Conservation (phyloP, 2,329 filamentous ascomycete species). For the Penicillium occitanis region DNA sequence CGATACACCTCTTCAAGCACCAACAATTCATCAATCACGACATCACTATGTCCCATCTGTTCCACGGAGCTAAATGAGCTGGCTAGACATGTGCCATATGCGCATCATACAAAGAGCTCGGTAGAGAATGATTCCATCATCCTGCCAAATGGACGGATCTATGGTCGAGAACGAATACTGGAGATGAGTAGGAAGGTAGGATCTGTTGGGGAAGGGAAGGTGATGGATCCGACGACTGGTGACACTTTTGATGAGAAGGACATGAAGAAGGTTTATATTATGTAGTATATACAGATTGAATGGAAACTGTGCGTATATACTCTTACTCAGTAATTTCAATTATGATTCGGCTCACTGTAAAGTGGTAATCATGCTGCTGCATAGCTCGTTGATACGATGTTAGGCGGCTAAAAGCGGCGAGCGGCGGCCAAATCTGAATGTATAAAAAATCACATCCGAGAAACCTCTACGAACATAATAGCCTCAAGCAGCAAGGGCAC, state of each 20-base stretch:
- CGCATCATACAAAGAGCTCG: constrained; percentile 90
- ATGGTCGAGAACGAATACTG: constrained; percentile 71
- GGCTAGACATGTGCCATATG: constrained; percentile 84
- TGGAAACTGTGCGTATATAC: not conserved
- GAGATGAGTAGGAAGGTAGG: constrained; percentile 79
- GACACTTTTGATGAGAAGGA: constrained; percentile 62
- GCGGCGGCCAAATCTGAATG: not conserved
- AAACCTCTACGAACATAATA: not conserved
- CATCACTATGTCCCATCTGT: constrained; percentile 90
- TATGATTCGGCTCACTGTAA: not conserved
- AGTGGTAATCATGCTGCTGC: not conserved
- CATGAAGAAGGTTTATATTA: constrained; percentile 88
- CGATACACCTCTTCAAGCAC: constrained; percentile 57
- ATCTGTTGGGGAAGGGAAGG: constrained; percentile 56
- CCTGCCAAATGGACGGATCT: constrained; percentile 82
- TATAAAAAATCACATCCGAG: constrained; percentile 1
- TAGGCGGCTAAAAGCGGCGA: not conserved
- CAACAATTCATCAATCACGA: constrained; percentile 58
- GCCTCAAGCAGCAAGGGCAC: not conserved
- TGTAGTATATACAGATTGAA: constrained; percentile 47
- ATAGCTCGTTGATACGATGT: too few species aligned
- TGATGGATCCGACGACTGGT: constrained; percentile 78
- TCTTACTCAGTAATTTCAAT: not conserved
- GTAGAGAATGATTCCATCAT: constrained; percentile 85
- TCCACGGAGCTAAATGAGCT: constrained; percentile 92